Evolutionary conservation across 139 green algal genomes (phyloP).

Genomic region (Asterochloris sp.): DNA sequence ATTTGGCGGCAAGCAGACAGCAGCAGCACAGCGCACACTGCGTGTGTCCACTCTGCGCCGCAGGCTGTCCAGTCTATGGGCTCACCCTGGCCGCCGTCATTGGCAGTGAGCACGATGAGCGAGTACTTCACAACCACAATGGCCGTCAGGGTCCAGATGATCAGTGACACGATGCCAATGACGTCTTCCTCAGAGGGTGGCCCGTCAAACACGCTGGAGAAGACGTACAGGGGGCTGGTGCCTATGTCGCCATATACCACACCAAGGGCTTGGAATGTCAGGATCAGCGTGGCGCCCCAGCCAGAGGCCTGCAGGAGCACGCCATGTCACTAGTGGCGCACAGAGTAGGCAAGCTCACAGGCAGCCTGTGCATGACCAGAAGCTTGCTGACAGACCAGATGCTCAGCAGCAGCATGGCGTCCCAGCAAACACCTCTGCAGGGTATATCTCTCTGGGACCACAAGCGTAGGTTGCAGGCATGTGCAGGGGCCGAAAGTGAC

Average conservation of each 20-base stretch:
- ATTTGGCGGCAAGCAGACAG: too few relatives aligned
- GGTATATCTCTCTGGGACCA: too few relatives aligned
- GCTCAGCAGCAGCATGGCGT: too few relatives aligned
- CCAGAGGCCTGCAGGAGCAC: background rate
- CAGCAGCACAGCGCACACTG: too few relatives aligned
- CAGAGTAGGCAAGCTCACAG: too few relatives aligned
- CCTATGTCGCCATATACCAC: conserved; percentile 43
- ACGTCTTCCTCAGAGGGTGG: conserved; percentile 30
- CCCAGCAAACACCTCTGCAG: too few relatives aligned
- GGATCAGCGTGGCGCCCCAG: background rate
- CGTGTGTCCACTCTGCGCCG: too few relatives aligned
- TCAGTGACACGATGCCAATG: conserved; percentile 47
- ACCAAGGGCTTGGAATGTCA: conserved; percentile 30
- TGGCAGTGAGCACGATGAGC: conserved; percentile 54
- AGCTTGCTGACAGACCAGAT: too few relatives aligned
- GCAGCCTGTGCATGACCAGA: too few relatives aligned
- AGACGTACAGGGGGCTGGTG: conserved; percentile 64
- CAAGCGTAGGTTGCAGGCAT: too few relatives aligned
- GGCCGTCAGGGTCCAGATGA: conserved; percentile 68
- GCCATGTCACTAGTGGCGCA: too few relatives aligned
- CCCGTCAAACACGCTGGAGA: conserved; percentile 8
- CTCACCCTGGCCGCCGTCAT: conserved; percentile 71
- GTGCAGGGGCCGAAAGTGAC: too few relatives aligned
- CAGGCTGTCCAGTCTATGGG: background rate
- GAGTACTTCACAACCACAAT: conserved; percentile 56